Percentiles rank a stretch among this genome's conserved stretches.
These are phyloP conservation scores for Scheffersomyces lignicola DNA, from an alignment of 1,139 yeast species.

Conservation along the genomic window DNA sequence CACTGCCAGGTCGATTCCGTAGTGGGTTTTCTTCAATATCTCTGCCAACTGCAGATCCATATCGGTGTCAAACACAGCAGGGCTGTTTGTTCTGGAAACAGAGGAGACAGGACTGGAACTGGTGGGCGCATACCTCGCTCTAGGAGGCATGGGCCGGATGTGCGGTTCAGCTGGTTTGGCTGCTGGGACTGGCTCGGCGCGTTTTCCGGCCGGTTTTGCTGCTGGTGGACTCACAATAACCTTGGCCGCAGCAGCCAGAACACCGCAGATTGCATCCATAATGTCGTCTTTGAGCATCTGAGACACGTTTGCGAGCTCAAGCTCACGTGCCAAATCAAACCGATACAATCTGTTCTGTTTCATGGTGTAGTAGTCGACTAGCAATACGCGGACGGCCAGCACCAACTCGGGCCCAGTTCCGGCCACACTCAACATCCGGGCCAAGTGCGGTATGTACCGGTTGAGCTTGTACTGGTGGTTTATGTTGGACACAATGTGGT, in stretches of 20 bases:
- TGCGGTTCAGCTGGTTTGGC: background rate
- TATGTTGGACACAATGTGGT: conserved; percentile 28
- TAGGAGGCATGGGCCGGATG: background rate
- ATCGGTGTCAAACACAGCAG: conserved; percentile 3
- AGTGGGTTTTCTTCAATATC: conserved; percentile 22
- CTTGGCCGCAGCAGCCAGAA: conserved; percentile 9
- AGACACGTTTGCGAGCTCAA: conserved; percentile 41
- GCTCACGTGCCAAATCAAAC: conserved; percentile 49
- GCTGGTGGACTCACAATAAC: no score
- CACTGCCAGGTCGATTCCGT: conserved; percentile 26
- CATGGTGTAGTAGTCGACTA: conserved; percentile 27
- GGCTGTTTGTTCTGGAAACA: background rate
- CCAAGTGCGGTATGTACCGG: conserved; percentile 23
- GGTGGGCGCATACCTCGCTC: no score
- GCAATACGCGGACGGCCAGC: conserved; percentile 15
- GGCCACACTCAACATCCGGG: conserved; percentile 4
- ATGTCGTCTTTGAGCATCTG: conserved; percentile 25
- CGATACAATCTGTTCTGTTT: conserved; percentile 30
- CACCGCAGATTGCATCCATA: conserved; percentile 28
- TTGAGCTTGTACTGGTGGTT: conserved; percentile 34
- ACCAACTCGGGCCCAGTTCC: conserved; percentile 8
- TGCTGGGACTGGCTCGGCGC: background rate
- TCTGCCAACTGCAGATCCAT: conserved; percentile 14
- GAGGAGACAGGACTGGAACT: no score
- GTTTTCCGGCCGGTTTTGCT: background rate